A percentile compares a stretch with the other conserved stretches of the same genome.
These are phyloP conservation scores for Spathaspora sp. DNA, from an alignment of 1,139 yeast species.

Conservation along the genomic window DNA sequence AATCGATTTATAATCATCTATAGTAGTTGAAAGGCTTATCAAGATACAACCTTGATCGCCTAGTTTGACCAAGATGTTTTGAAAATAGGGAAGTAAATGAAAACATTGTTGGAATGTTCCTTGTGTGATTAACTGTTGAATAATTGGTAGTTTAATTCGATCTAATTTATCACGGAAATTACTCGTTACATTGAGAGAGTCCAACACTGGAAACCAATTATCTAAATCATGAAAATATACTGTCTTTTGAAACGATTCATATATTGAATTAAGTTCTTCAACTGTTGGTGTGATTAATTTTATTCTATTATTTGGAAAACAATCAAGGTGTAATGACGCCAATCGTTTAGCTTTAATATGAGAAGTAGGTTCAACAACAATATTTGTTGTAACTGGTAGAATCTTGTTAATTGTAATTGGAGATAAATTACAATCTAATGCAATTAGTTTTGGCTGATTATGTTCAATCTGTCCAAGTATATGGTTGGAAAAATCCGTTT, in stretches of 20 bases:
- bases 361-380: slow-evolving; percentile 79
- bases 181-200: slow-evolving; percentile 54
- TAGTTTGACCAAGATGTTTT: slow-evolving; percentile 64
- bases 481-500: slow-evolving; percentile 40
- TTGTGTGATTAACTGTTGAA: slow-evolving; percentile 26
- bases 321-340: slow-evolving; percentile 23
- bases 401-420: slow-evolving; percentile 31
- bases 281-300: slow-evolving; percentile 67
- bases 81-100: slow-evolving; percentile 69
- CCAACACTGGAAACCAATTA: slow-evolving; percentile 74
- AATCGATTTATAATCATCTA: slow-evolving; percentile 31
- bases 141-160: slow-evolving; percentile 15
- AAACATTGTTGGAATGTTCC: slow-evolving; percentile 73
- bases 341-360: slow-evolving; percentile 53
- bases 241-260: slow-evolving; percentile 42
- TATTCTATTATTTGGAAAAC: slow-evolving; percentile 34
- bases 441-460: slow-evolving; percentile 43
- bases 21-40: slow-evolving; percentile 33
- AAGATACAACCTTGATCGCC: slow-evolving; percentile 65
- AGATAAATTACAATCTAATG: slow-evolving; percentile 72
- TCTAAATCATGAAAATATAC: slow-evolving; percentile 62
- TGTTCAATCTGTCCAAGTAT: slow-evolving; percentile 33
- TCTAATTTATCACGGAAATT: slow-evolving; percentile 43
- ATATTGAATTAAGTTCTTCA: slow-evolving; percentile 57
- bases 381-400: slow-evolving; percentile 20